phyloP scores from a whole-genome alignment of 495 filamentous ascomycete species.

The Talaromyces stipitatus region DNA sequence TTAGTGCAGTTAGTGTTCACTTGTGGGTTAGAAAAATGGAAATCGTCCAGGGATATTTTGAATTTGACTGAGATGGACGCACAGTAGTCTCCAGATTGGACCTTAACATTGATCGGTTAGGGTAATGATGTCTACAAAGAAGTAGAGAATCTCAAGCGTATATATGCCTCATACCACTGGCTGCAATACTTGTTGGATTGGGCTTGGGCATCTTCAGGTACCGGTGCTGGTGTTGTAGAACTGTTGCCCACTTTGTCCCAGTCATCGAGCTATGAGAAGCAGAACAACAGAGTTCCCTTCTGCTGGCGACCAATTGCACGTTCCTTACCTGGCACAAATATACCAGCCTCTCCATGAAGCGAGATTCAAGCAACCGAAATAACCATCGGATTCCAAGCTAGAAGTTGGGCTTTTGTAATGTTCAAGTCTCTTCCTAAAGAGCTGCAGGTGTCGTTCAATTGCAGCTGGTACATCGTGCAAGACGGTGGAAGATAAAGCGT shows the following conservation, averaged over 20 bases:
- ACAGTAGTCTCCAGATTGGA: slow-evolving; percentile 10
- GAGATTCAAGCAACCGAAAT: slow-evolving; percentile 10
- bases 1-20: slow-evolving; percentile 12
- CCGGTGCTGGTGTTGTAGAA: not conserved
- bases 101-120: slow-evolving; percentile 1
- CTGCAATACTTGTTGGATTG: slow-evolving; percentile 10
- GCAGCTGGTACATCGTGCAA: not conserved
- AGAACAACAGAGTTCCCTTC: not conserved
- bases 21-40: slow-evolving; percentile 12
- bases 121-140: not conserved
- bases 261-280: not conserved
- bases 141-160: not conserved
- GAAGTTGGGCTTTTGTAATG: not conserved
- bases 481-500: not conserved
- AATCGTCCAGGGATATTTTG: slow-evolving; percentile 10
- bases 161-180: slow-evolving; percentile 13
- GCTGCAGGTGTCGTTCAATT: not conserved
- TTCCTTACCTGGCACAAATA: not conserved
- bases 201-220: not conserved
- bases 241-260: not conserved
- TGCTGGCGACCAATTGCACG: not conserved
- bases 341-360: slow-evolving; percentile 7
- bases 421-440: not conserved
- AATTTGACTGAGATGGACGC: slow-evolving; percentile 6
- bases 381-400: slow-evolving; percentile 15